Percentiles rank a stretch among this genome's conserved stretches.
Conservation (phyloP, 1,284 basidiomycete species). For the Austropuccinia psidii region DNA sequence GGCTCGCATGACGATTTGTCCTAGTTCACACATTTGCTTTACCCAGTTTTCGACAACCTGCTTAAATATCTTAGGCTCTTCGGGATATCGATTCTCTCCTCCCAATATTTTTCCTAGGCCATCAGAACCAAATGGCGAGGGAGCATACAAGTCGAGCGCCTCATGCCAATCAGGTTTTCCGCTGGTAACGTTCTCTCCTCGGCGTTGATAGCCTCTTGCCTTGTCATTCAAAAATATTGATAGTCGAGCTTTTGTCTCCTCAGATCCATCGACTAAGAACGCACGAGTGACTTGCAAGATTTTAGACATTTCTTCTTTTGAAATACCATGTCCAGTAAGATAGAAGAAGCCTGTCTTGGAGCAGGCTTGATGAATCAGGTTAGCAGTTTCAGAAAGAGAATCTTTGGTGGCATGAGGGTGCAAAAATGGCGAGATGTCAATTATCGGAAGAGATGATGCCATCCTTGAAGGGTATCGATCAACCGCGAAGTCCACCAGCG, state of each 20-base stretch:
- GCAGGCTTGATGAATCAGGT: slow-evolving; percentile 64
- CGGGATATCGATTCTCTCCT: slow-evolving; percentile 24
- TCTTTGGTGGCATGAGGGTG: slow-evolving; percentile 8
- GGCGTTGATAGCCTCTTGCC: slow-evolving; percentile 46
- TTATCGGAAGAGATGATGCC: slow-evolving; percentile 45
- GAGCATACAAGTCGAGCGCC: slow-evolving; percentile 69
- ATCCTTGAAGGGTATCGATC: no score
- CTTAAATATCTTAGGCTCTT: slow-evolving; percentile 33
- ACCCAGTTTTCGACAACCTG: not conserved
- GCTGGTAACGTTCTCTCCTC: slow-evolving; percentile 74
- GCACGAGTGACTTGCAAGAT: slow-evolving; percentile 58
- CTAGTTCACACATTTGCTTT: not conserved
- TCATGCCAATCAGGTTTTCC: slow-evolving; percentile 78
- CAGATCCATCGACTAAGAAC: slow-evolving; percentile 64
- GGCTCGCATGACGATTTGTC: slow-evolving; percentile 8
- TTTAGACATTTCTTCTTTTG: slow-evolving; percentile 59
- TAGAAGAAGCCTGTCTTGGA: slow-evolving; percentile 78
- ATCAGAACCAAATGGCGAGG: slow-evolving; percentile 46
- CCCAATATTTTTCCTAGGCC: not conserved
- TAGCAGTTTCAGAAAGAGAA: slow-evolving; percentile 52
- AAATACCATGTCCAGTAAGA: slow-evolving; percentile 54
- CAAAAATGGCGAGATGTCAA: slow-evolving; percentile 47
- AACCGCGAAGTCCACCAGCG: no score
- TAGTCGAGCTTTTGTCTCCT: slow-evolving; percentile 60
- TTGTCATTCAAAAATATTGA: slow-evolving; percentile 58